Base-by-base conservation (phyloP, 371 early-diverging fungal genomes). In the Rhizopus arrhizus region DNA sequence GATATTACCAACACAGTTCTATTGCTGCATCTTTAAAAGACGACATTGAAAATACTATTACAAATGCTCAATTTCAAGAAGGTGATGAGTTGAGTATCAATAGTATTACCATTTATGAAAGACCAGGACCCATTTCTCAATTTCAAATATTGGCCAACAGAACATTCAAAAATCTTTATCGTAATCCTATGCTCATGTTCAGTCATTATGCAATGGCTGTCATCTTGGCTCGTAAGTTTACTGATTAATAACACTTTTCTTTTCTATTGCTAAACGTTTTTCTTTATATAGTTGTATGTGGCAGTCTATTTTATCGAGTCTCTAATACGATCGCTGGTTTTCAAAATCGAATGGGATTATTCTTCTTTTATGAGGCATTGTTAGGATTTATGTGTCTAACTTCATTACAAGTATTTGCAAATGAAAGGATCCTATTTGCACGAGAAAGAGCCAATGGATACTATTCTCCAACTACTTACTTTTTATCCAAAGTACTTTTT, bases 391-490 rank as follows among this genome's bases (percentile, higher is more conserved):
- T 85, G 56, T 88, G 91, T 54, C 61, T 92, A 33, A 89, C 89
- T 29, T 88, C 89, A 11, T 73, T 93, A 41, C 89, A 88, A 51
- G 81, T 85, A 0, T 93, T 94, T 68, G 82, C 90, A 1, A 65
- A 68, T 12, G 91, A 93, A 66, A 76, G 92, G 16, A 81, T 88
- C 5, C 61, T 95, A 54, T 94, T 93, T 75, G 78, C 91, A 15
- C 77, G 91, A 9, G 96, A 95, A 65, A 81, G 94, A 2, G 89
- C 93, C 13, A 92, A 92, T 71, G 89, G 93, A 3, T 94, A 89
- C 67, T 95, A 95, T 67, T 76, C 86, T 2, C 90, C 93, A 0
- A 75, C 84, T 6, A 81, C 91, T 5, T 94, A 89, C 72, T 91
- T 90, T 68, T 57, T 85, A 8, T 74, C 92, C 41, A 93, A 90